Base-by-base conservation (phyloP, 2,329 filamentous ascomycete genomes). In the Nemania diffusa region DNA sequence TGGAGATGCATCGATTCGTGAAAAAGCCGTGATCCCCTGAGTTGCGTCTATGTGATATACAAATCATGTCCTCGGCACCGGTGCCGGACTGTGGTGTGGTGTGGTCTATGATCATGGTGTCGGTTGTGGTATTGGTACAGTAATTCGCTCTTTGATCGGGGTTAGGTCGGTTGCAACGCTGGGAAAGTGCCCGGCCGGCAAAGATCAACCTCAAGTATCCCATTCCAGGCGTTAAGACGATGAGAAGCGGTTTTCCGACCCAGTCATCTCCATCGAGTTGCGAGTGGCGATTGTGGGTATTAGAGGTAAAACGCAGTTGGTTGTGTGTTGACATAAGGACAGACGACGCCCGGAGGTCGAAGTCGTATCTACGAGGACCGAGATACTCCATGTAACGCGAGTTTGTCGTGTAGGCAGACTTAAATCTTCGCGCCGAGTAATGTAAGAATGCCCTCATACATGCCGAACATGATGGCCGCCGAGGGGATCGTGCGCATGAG, bases 381-480 rank as follows among this genome's bases (percentile, higher is more conserved):
- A 22, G 27, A 32, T 20, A 24, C 29, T 7, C 7, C 0, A 32
- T 56, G 22, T 37, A 42, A 32, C 26, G 8, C 40, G 5, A 24
- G 17, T 27, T 62, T 22, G n/a, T 62, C 15, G 27, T 50, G 32
- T 0, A 46, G n/a, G 17, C 40, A 17, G 44, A 15, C 70, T 72
- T 72, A 78, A 67, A 73, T 76, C 75, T 76, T 76, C 9, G 73
- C 67, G 56, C 72, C 74, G 15, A 78, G 72, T 1, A 78, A 57
- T 53, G 76, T 77, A 20, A 88, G 79, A 50, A 88, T 88, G 62
- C 82, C 85, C 76, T 89, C 87, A 75, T 89, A 97, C 84, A 96
- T 96, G 80, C 93, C 94, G 79, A 97, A 97, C 92, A 97, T 97
- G 79, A 98, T 97, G 72, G 92, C 94, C 7, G 95, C 94, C 73